Percentiles rank a stretch among this genome's conserved stretches.
Conservation (phyloP, 2,329 filamentous ascomycete species). For the Colletotrichum horii region DNA sequence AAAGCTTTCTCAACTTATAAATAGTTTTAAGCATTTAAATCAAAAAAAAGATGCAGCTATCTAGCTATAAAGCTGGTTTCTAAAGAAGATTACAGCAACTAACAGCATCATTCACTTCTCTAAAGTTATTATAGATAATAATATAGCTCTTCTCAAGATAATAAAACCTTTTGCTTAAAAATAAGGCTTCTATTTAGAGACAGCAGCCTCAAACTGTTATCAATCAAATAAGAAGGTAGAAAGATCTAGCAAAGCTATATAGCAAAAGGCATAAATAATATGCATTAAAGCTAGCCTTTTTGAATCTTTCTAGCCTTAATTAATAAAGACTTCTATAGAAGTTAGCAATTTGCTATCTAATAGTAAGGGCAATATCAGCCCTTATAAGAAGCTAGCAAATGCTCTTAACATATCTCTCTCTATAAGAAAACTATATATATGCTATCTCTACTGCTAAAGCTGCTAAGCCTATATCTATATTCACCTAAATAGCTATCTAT, state of each 20-base stretch:
- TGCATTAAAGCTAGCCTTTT: too few relatives aligned
- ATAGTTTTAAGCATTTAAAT: background rate
- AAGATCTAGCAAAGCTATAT: too few relatives aligned
- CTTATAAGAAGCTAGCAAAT: background rate
- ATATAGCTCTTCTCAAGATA: too few relatives aligned
- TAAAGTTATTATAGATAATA: background rate
- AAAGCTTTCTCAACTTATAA: background rate
- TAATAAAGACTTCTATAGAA: background rate
- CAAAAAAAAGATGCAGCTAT: background rate
- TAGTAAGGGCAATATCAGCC: background rate
- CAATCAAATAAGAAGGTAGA: too few relatives aligned
- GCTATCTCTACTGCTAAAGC: too few relatives aligned
- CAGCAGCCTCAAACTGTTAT: too few relatives aligned
- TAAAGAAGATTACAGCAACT: background rate
- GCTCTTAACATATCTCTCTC: background rate
- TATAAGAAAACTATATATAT: background rate
- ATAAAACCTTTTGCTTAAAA: too few relatives aligned
- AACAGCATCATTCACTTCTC: background rate
- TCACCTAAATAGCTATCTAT: too few relatives aligned
- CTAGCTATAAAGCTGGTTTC: background rate
- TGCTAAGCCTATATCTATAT: too few relatives aligned
- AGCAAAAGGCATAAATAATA: too few relatives aligned
- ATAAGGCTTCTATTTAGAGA: too few relatives aligned
- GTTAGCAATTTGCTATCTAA: background rate
- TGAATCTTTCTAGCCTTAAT: background rate